Evolutionary conservation across 2,329 filamentous ascomycete genomes (phyloP), one percentile per base, ranked within the genome.

Genomic region (Fusarium lateritium): DNA sequence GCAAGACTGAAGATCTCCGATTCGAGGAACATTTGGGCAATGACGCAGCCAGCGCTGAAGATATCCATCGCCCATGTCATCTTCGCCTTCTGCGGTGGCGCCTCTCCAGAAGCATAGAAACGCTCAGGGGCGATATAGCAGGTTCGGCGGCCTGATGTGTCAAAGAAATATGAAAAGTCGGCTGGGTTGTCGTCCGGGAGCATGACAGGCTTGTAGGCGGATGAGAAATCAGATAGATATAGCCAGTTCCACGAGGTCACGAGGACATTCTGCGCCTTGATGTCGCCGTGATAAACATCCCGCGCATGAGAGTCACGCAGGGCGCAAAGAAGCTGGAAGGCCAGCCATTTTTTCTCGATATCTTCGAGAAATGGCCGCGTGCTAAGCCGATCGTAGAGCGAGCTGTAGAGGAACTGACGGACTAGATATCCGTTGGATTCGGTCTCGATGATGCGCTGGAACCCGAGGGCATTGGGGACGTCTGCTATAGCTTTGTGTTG

Each of bases 201-300:
- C 79, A 94, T 93, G 7, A 94, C 93, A 13, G 94, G 96, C 77
- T 99, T 99, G 83, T 97, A 98, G 0, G 93, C 91, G 0, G 95
- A 94, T 6, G 95, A 97, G 78, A 98, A 99, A 79, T 99, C 96
- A n/a, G 94, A 91, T 38, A 99, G 86, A 78, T 98, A 99, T 3
- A 99, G 86, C 96, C 97, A 99, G 82, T 98, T 98, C 96, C 96
- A 99, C 8, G 96, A 98, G 0, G 96, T 99, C 51, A 99, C 95
- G 47, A 99, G 84, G 36, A 97, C 89, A 75, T 99, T 99, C 80
- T 99, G 95, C 2, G 95, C 96, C 84, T 99, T 99, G 83, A 99
- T 98, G 76, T 99, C 97, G 60, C 96, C 97, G 77, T 99, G 96
- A 78, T 94, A 98, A 52, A 99, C 86, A 74, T 97, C 93, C 46